Conservation (phyloP, 2,329 filamentous ascomycete genomes). For the Beauveria varroae region DNA sequence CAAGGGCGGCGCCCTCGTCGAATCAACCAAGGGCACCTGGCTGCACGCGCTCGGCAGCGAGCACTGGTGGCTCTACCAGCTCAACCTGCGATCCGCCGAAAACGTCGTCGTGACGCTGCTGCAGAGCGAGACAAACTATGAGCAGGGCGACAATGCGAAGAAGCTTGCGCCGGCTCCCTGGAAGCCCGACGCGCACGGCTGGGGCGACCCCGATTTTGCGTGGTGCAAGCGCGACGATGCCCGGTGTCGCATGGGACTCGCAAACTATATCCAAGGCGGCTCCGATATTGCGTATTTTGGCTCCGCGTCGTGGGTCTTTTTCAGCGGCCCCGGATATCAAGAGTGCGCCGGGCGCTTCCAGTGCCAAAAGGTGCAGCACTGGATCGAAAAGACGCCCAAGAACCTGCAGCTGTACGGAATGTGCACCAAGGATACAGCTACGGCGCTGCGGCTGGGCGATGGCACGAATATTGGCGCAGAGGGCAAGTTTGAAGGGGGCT, state of each 20-base stretch:
- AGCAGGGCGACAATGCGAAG: slow-evolving; percentile 25
- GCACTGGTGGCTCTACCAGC: slow-evolving; percentile 52
- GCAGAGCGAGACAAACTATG: slow-evolving; percentile 45
- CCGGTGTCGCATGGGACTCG: slow-evolving; percentile 35
- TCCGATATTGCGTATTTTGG: slow-evolving; percentile 33
- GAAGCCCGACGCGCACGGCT: slow-evolving; percentile 26
- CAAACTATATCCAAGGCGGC: slow-evolving; percentile 34
- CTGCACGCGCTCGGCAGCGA: slow-evolving; percentile 40
- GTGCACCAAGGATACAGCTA: slow-evolving; percentile 31
- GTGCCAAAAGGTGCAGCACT: slow-evolving; percentile 31
- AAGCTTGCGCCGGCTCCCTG: slow-evolving; percentile 31
- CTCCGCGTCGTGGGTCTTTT: slow-evolving; percentile 27
- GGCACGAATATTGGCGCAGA: slow-evolving; percentile 25
- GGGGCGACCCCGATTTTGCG: slow-evolving; percentile 36
- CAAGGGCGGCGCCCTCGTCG: slow-evolving; percentile 40
- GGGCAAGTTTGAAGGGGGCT: slow-evolving; percentile 19
- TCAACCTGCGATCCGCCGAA: slow-evolving; percentile 41
- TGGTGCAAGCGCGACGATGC: slow-evolving; percentile 30
- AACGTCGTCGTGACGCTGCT: slow-evolving; percentile 44
- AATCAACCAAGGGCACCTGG: slow-evolving; percentile 45
- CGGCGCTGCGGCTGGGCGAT: slow-evolving; percentile 28
- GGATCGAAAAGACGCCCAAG: slow-evolving; percentile 28
- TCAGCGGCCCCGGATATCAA: slow-evolving; percentile 25
- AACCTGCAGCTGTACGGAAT: slow-evolving; percentile 35
- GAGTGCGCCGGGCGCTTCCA: slow-evolving; percentile 22